These are phyloP conservation scores for Giardia duodenalis DNA, from an alignment of 208 protist species.

Conservation along the genomic window DNA sequence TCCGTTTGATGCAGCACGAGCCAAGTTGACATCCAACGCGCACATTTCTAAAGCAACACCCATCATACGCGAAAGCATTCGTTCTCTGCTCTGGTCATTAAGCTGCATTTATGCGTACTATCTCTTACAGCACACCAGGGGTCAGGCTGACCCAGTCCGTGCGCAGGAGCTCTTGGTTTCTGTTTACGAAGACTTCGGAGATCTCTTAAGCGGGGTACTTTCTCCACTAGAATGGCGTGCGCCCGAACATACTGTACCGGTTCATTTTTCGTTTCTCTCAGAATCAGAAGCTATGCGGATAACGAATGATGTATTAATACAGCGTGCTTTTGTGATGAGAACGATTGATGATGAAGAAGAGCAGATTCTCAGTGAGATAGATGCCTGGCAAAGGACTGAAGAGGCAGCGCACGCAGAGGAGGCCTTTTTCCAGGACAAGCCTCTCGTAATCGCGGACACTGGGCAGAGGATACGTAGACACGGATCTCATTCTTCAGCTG, in stretches of 20 bases:
- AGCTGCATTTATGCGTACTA: background rate
- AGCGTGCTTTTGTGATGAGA: background rate
- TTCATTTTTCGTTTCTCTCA: background rate
- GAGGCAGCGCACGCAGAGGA: background rate
- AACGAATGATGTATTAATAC: background rate
- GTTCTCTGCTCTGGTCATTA: background rate
- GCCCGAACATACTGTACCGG: background rate
- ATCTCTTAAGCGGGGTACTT: background rate
- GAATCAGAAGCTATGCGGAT: background rate
- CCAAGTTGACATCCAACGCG: background rate
- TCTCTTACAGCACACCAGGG: background rate
- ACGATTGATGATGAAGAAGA: background rate
- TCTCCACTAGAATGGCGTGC: background rate
- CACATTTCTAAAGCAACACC: background rate
- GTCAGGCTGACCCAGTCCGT: background rate
- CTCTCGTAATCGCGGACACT: background rate
- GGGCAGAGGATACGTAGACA: background rate
- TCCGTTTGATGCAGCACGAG: background rate
- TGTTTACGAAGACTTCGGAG: background rate
- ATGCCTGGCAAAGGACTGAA: background rate
- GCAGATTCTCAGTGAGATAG: background rate
- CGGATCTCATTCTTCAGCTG: background rate
- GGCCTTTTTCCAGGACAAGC: background rate
- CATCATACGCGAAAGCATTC: background rate
- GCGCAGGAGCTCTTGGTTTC: background rate